These are phyloP conservation scores for Fusarium musae DNA, from an alignment of 2,329 filamentous ascomycete genomes.

Conservation along the genomic window DNA sequence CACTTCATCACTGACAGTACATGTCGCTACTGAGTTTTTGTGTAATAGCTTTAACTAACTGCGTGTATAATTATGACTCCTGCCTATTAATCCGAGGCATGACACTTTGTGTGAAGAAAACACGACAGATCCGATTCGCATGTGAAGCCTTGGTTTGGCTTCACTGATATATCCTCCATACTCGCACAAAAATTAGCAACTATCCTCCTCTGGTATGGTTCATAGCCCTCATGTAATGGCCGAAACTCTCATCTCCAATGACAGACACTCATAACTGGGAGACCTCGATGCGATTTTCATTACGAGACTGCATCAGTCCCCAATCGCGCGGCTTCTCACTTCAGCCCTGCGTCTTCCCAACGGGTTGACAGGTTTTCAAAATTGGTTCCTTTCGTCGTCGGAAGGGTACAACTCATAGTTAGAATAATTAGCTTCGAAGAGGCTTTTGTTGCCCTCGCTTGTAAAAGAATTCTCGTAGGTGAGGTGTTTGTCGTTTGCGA, in stretches of 20 bases:
- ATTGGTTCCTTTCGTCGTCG: not conserved
- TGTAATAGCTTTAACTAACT: not conserved
- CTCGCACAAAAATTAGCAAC: not conserved
- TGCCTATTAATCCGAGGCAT: not conserved
- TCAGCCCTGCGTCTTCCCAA: slow-evolving; percentile 25
- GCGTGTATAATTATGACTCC: not conserved
- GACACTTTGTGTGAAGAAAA: not conserved
- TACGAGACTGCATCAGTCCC: not conserved
- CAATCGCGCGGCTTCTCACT: not conserved
- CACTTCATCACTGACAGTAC: not conserved
- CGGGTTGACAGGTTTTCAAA: not conserved
- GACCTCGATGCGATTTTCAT: not conserved
- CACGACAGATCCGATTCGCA: not conserved
- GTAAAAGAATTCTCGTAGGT: not conserved
- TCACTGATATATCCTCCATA: not conserved
- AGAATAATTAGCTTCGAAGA: not conserved
- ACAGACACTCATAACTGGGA: not conserved
- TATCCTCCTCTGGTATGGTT: not conserved
- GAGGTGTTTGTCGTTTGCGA: not conserved
- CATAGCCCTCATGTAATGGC: not conserved
- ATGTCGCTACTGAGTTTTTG: not conserved
- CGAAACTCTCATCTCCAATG: not conserved
- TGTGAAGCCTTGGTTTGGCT: not conserved
- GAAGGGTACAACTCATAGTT: not conserved
- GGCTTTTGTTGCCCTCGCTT: not conserved